Conservation (phyloP, 768 basidiomycete species). For the Lentinula aciculospora region DNA sequence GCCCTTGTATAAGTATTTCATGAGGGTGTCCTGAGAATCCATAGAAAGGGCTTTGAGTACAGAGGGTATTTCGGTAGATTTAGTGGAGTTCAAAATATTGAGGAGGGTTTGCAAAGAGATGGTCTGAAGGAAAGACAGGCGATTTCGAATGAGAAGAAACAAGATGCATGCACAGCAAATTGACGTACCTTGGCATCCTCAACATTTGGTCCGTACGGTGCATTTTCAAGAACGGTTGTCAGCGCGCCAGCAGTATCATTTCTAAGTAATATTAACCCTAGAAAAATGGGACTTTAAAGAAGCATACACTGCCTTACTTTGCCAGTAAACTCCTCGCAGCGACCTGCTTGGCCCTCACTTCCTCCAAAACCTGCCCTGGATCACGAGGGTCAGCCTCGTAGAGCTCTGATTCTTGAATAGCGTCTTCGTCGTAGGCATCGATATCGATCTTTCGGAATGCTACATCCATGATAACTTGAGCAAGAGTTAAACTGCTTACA, state of each 20-base stretch:
- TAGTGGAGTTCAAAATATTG: conserved; percentile 91
- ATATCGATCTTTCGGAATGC: conserved; percentile 89
- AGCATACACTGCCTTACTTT: conserved; percentile 44
- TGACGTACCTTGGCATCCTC: conserved; percentile 86
- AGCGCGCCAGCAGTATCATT: conserved; percentile 76
- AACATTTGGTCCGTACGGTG: conserved; percentile 84
- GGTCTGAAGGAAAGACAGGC: conserved; percentile 37
- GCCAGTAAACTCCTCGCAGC: conserved; percentile 70
- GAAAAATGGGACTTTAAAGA: neutral
- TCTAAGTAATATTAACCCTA: conserved; percentile 30
- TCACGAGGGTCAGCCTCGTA: conserved; percentile 83
- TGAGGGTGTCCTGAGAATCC: conserved; percentile 83
- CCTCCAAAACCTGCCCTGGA: conserved; percentile 65
- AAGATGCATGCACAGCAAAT: neutral
- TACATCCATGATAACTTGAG: conserved; percentile 2
- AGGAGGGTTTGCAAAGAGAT: conserved; percentile 76
- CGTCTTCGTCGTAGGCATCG: conserved; percentile 90
- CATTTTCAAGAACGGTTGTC: conserved; percentile 60
- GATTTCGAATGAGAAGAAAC: neutral
- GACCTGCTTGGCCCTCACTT: conserved; percentile 69
- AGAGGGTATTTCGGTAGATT: conserved; percentile 76
- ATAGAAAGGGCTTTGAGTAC: conserved; percentile 69
- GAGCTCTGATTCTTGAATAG: conserved; percentile 77
- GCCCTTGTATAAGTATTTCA: conserved; percentile 98
- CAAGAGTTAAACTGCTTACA: no score